Base-by-base conservation (phyloP, 345 rosid species). In the Hirschfeldia incana region DNA sequence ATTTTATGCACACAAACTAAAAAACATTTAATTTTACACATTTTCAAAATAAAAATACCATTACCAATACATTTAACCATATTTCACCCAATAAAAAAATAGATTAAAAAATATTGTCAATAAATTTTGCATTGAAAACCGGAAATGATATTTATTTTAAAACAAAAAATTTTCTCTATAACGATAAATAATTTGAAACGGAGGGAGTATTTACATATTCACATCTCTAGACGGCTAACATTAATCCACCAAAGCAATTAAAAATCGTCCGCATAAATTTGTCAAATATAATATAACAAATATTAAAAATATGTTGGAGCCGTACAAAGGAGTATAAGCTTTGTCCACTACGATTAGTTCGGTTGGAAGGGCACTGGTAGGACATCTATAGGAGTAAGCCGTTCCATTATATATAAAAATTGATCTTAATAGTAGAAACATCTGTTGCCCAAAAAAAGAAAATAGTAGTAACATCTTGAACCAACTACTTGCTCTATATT, bases 311-410 rank as follows among this genome's bases (percentile, higher is more conserved):
- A 67, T 76, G 46, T 58, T 67, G 33, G 49, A 44, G 46, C 27
- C 26, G 44, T 58, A 30, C 79, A 68, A 66, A 53, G 28, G 12
- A 26, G 69, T 53, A 37, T 76, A 69, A 68, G 53, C 49, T 44
- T 46, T 68, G 74, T 30, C 73, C 79, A 76, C 67, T 42, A 76
- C 60, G 33, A 60, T 59, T 2, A 76, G 74, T 67, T 69, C 69
- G 79, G 74, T 76, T 30, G 79, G 74, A 44, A 44, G 79, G 74
- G 69, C 53, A 69, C 69, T 60, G 49, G 79, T 76, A 69, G 79
- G 79, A 67, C 79, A 76, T 3, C 49, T 3, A 33, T 44, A 42
- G 12, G 33, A 60, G 12, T 9, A 30, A 74, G 32, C 32, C 32
- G 32, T 29, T 67, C 29, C 60, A 67, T 16, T 65, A 27, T 2